Evolutionary conservation across 1,284 basidiomycete species (phyloP).

Genomic region (Leccinum subrobustum): DNA sequence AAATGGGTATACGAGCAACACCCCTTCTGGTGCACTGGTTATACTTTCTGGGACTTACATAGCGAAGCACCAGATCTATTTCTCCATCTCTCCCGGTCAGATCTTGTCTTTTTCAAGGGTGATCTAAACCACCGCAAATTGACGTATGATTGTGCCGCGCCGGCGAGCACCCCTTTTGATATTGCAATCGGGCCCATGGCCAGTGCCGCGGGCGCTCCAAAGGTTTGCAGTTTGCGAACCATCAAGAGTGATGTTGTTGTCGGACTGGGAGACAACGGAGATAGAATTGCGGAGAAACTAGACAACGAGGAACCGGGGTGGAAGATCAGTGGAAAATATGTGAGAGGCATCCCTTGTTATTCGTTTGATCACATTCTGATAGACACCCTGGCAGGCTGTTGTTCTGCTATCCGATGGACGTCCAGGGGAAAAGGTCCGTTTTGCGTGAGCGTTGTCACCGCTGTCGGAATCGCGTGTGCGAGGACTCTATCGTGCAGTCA

Average conservation of each 20-base stretch:
- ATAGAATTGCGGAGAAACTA: slow-evolving; percentile 75
- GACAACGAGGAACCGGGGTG: slow-evolving; percentile 91
- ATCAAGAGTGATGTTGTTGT: slow-evolving; percentile 87
- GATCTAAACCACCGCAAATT: slow-evolving; percentile 92
- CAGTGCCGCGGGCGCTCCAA: slow-evolving; percentile 85
- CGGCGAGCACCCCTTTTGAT: slow-evolving; percentile 87
- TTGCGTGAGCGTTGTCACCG: slow-evolving; percentile 44
- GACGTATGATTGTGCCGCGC: slow-evolving; percentile 92
- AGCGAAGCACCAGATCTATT: slow-evolving; percentile 92
- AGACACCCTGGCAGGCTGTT: slow-evolving; percentile 57
- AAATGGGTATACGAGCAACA: slow-evolving; percentile 97
- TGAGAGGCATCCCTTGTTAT: slow-evolving; percentile 31
- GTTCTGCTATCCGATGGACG: slow-evolving; percentile 84
- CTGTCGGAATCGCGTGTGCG: background rate
- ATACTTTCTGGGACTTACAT: slow-evolving; percentile 92
- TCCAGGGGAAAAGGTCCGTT: slow-evolving; percentile 78
- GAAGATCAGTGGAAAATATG: slow-evolving; percentile 97
- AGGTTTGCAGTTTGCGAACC: slow-evolving; percentile 81
- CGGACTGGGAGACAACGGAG: slow-evolving; percentile 66
- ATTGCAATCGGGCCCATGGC: slow-evolving; percentile 94
- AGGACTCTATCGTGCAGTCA: background rate
- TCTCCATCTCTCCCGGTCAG: slow-evolving; percentile 86
- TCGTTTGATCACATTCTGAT: slow-evolving; percentile 7
- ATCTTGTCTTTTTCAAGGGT: slow-evolving; percentile 96
- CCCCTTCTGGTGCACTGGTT: slow-evolving; percentile 96